A percentile compares a stretch with the other conserved stretches of the same genome.
Evolutionary conservation across 2,329 filamentous ascomycete species (phyloP).

Genomic region (Mycocentrospora acerina): DNA sequence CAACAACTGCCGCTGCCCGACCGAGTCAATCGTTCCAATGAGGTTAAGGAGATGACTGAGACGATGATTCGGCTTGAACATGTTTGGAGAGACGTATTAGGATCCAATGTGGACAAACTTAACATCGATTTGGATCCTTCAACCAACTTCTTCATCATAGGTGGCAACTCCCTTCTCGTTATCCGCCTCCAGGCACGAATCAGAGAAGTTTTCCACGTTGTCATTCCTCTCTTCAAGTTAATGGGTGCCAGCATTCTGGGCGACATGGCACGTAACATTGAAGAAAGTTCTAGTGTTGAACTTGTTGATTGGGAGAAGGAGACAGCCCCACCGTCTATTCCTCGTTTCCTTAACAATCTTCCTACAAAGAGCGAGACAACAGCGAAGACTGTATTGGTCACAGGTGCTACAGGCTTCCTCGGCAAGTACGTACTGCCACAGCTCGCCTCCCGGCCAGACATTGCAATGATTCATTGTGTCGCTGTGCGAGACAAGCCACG

Average conservation of each 20-base stretch:
- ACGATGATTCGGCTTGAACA: not conserved
- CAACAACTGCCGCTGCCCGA: conserved; percentile 16
- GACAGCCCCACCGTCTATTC: no score
- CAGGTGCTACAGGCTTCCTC: conserved; percentile 13
- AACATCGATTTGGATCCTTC: conserved; percentile 2
- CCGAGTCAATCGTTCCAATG: not conserved
- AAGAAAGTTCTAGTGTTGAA: conserved; percentile 1
- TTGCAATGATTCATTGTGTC: conserved; percentile 8
- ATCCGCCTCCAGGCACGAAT: conserved; percentile 44
- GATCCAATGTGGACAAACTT: conserved; percentile 14
- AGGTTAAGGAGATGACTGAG: not conserved
- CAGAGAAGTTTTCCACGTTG: conserved; percentile 29
- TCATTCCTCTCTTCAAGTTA: conserved; percentile 41
- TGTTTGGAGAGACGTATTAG: no score
- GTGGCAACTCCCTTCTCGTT: conserved; percentile 48
- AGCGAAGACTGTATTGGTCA: conserved; percentile 8
- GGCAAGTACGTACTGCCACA: conserved; percentile 11
- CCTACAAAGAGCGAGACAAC: no score
- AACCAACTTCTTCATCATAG: conserved; percentile 47
- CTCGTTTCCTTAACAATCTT: no score
- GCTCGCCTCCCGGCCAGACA: conserved; percentile 22
- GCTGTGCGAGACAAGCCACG: conserved; percentile 24
- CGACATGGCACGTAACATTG: conserved; percentile 39
- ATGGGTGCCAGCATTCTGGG: conserved; percentile 43
- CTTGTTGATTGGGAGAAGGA: conserved; percentile 47